Conservation (phyloP, 1,284 basidiomycete genomes). For the Trametes sp. region DNA sequence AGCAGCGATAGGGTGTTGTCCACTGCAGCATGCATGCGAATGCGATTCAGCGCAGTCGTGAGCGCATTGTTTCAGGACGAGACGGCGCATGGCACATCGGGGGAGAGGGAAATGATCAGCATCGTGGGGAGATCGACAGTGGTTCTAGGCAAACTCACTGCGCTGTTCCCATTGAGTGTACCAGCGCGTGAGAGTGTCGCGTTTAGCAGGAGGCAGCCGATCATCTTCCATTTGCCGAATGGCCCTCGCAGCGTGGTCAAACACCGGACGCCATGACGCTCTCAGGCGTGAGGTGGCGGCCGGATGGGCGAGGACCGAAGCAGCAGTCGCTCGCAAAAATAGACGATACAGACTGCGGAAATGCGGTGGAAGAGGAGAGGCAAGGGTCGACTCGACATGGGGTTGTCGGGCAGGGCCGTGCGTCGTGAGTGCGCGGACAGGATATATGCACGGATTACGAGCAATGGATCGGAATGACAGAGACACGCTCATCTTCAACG, state of each 20-base stretch:
- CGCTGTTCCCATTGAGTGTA: conserved; percentile 56
- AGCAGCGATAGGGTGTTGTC: conserved; percentile 64
- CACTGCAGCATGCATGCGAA: conserved; percentile 45
- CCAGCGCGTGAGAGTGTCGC: conserved; percentile 49
- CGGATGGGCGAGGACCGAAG: conserved; percentile 65
- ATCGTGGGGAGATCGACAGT: not conserved
- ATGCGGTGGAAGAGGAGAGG: conserved; percentile 49
- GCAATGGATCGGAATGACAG: not conserved
- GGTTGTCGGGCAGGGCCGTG: not conserved
- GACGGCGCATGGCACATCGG: not conserved
- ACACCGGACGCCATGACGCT: conserved; percentile 61
- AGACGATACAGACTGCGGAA: conserved; percentile 72
- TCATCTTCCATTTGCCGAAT: conserved; percentile 48
- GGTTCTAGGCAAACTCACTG: conserved; percentile 27
- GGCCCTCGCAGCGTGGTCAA: conserved; percentile 58
- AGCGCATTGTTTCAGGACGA: not conserved
- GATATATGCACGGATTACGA: not conserved
- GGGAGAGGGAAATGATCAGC: not conserved
- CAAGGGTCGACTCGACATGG: not conserved
- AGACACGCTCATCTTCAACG: not conserved
- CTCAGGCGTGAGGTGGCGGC: conserved; percentile 53
- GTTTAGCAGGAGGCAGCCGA: conserved; percentile 39
- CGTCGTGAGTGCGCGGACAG: not conserved
- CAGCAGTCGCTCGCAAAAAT: conserved; percentile 64
- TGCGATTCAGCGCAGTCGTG: not conserved